A percentile compares a stretch with the other conserved stretches of the same genome.
Evolutionary conservation across 768 basidiomycete genomes (phyloP).

Genomic region (Kwoniella sp.): DNA sequence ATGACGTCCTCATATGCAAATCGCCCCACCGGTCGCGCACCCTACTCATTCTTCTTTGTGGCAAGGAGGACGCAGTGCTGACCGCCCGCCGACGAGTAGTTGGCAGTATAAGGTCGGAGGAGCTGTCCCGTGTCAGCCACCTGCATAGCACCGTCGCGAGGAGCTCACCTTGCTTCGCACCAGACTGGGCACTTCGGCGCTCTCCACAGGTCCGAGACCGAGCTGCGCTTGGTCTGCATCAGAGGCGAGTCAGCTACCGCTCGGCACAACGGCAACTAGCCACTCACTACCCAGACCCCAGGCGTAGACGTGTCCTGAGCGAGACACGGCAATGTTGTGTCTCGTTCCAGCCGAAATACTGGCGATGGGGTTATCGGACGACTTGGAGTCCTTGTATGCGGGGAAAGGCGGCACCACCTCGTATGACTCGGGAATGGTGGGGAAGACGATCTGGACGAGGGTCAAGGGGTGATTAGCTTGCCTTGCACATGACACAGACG

Average conservation of each 20-base stretch:
- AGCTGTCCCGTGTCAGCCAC: constrained; percentile 2
- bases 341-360: constrained; percentile 50
- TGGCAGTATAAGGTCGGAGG: constrained; percentile 33
- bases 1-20: too few species aligned
- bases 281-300: constrained; percentile 53
- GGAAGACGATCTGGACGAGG: constrained; percentile 50
- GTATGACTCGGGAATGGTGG: constrained; percentile 49
- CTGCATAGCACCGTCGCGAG: not conserved
- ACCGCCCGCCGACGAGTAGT: constrained; percentile 48
- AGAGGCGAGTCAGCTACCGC: too few species aligned
- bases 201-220: constrained; percentile 50
- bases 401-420: constrained; percentile 46
- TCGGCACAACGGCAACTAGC: too few species aligned
- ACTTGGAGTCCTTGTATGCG: constrained; percentile 38
- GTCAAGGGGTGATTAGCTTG: not conserved
- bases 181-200: constrained; percentile 48
- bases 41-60: constrained; percentile 27
- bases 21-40: too few species aligned
- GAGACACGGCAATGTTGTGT: constrained; percentile 52
- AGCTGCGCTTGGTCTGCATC: constrained; percentile 46
- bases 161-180: constrained; percentile 45
- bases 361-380: constrained; percentile 46
- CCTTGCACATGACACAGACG: not conserved
- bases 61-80: constrained; percentile 50
- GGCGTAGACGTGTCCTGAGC: constrained; percentile 51